Base-by-base conservation (phyloP, 2,329 filamentous ascomycete genomes). In the Knufia petricola region DNA sequence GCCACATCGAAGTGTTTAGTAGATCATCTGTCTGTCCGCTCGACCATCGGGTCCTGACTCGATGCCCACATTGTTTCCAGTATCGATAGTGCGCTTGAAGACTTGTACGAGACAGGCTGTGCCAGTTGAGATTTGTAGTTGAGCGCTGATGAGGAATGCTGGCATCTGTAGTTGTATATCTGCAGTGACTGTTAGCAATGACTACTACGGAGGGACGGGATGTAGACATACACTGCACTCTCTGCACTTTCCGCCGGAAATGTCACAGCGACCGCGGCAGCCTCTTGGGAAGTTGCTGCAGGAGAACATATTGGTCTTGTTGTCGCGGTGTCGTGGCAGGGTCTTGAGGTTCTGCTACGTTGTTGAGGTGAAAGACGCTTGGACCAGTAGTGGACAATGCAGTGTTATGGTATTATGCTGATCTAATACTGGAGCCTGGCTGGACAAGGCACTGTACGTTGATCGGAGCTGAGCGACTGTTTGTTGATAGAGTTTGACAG, bases 231-330 rank as follows among this genome's bases (percentile, higher is more conserved):
- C 69, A 53, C 66, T 59, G 53, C 69, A 72, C 55, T 70, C 68
- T 30, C 62, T 53, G 57, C 69, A 72, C 57, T 68, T 70, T 28
- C 61, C 64, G 42, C 68, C 68, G 43, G 62, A 56, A 31, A 61
- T 59, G 55, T 71, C 70, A 51, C 64, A 67, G 50, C 69, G 68
- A 52, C 69, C 69, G 49, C 69, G 68, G 61, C 69, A 72, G 40
- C 69, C 69, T 44, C 69, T 68, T 48, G 68, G 66, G 50, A 71
- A 69, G 55, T 72, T 72, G 50, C 63, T 63, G 61, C 69, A 72
- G 24, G 69, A 72, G 61, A 65, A 71, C 69, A 72, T 72, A 48
- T 37, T 63, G 49, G 21, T 10, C 34, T 19, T n/a, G 19, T n/a
- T 8, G 12, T 26, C 8, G 21, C 28, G n/a, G 39, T 28, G n/a